phyloP scores from a whole-genome alignment of 1,139 yeast species.

The Candida sp. region DNA sequence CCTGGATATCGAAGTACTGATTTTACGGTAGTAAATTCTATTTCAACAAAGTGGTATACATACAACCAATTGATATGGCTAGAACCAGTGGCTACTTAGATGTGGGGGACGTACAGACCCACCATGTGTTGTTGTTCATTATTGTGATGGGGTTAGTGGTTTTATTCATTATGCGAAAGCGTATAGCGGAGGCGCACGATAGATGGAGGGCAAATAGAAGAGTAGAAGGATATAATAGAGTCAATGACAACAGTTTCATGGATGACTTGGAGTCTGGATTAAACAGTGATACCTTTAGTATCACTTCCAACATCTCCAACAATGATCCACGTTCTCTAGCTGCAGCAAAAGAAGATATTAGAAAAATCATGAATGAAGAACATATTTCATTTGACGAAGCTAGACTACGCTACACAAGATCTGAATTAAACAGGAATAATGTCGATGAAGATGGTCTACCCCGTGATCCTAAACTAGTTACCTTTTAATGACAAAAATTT shows the following conservation, averaged over 20 bases:
- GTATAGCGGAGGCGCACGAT: constrained; percentile 20
- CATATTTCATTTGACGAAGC: constrained; percentile 68
- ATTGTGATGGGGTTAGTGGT: not conserved
- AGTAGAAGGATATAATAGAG: constrained; percentile 6
- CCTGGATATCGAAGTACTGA: too few species aligned
- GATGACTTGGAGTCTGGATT: constrained; percentile 68
- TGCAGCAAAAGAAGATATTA: constrained; percentile 48
- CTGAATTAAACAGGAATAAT: constrained; percentile 46
- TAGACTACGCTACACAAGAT: constrained; percentile 48
- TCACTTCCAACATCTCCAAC: constrained; percentile 40
- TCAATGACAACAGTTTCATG: constrained; percentile 37
- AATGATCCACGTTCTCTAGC: constrained; percentile 59
- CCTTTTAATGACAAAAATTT: too few species aligned
- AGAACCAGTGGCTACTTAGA: not conserved
- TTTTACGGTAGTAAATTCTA: too few species aligned
- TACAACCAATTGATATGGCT: too few species aligned
- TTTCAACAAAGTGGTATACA: too few species aligned
- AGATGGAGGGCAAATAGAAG: constrained; percentile 22
- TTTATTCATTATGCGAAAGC: constrained; percentile 23
- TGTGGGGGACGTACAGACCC: not conserved
- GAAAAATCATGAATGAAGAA: constrained; percentile 48
- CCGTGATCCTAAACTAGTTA: constrained; percentile 36
- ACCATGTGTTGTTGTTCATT: not conserved
- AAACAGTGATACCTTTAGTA: constrained; percentile 56
- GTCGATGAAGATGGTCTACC: constrained; percentile 47